Evolutionary conservation across 352 stramenopile species (phyloP).

Genomic region (Globisporangium viniferum): DNA sequence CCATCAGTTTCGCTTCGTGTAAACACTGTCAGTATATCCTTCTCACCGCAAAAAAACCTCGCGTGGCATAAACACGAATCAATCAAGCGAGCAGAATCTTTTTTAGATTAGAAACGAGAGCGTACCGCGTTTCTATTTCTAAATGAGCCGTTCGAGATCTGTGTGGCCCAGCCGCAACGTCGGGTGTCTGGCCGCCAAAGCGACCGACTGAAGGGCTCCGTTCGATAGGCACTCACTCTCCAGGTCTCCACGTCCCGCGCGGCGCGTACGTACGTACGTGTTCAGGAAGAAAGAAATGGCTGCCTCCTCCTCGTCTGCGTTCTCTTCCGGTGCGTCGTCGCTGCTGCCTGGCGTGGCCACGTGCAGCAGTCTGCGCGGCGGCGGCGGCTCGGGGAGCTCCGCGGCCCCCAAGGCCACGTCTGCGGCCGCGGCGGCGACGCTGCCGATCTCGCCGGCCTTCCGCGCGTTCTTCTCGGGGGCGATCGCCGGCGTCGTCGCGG

Average conservation of each 20-base stretch:
- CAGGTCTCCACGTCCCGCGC: slow-evolving; percentile 6
- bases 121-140: background rate
- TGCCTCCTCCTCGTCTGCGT: background rate
- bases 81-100: background rate
- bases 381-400: background rate
- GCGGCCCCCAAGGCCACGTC: slow-evolving; percentile 30
- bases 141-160: background rate
- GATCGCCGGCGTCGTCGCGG: slow-evolving; percentile 65
- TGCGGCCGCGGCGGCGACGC: slow-evolving; percentile 15
- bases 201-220: background rate
- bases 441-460: slow-evolving; percentile 35
- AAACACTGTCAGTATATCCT: background rate
- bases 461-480: slow-evolving; percentile 67
- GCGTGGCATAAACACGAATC: slow-evolving; percentile 1
- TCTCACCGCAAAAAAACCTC: background rate
- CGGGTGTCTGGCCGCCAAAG: background rate
- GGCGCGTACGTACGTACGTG: background rate
- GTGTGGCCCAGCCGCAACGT: slow-evolving; percentile 6
- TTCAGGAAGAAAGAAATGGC: slow-evolving; percentile 1
- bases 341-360: slow-evolving; percentile 20
- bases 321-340: background rate
- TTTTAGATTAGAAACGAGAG: slow-evolving; percentile 3
- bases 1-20: too few relatives aligned
- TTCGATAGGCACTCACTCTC: background rate
- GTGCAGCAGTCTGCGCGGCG: slow-evolving; percentile 26